phyloP scores from a whole-genome alignment of 2,329 filamentous ascomycete species.

The Penicillium sp. region DNA sequence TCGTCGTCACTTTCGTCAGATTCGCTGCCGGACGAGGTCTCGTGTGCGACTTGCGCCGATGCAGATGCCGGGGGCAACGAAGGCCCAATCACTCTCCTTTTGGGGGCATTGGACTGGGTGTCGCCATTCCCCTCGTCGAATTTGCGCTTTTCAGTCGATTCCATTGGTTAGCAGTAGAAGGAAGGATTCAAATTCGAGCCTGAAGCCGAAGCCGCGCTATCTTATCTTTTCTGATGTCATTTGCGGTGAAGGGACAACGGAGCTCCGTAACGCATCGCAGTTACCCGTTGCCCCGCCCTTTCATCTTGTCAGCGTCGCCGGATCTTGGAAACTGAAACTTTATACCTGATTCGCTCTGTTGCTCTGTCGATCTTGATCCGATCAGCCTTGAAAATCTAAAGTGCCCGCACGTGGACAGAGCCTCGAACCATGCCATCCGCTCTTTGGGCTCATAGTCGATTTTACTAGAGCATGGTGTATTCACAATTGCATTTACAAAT shows the following conservation, averaged over 20 bases:
- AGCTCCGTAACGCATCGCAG: background rate
- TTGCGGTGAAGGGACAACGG: background rate
- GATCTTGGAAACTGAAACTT: background rate
- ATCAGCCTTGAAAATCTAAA: background rate
- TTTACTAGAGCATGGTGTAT: conserved; percentile 4
- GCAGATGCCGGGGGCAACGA: conserved; percentile 46
- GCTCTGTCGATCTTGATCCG: background rate
- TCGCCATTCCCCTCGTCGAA: conserved; percentile 6
- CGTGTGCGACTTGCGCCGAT: background rate
- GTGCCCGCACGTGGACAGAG: background rate
- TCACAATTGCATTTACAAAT: background rate
- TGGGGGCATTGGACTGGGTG: conserved; percentile 2
- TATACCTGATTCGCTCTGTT: background rate
- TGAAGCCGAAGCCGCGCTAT: background rate
- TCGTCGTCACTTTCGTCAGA: conserved; percentile 36
- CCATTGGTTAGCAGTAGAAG: conserved; percentile 1
- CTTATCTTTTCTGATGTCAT: background rate
- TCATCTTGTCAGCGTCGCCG: background rate
- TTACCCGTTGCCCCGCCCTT: background rate
- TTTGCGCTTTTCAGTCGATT: conserved; percentile 21
- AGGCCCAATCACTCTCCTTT: conserved; percentile 51
- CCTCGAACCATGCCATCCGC: background rate
- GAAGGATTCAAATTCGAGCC: background rate
- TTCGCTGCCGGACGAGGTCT: conserved; percentile 16
- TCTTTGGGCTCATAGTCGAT: background rate